Evolutionary conservation across 2,329 filamentous ascomycete species (phyloP), one percentile per base, ranked within the genome.

Genomic region (Blastomyces parvus): DNA sequence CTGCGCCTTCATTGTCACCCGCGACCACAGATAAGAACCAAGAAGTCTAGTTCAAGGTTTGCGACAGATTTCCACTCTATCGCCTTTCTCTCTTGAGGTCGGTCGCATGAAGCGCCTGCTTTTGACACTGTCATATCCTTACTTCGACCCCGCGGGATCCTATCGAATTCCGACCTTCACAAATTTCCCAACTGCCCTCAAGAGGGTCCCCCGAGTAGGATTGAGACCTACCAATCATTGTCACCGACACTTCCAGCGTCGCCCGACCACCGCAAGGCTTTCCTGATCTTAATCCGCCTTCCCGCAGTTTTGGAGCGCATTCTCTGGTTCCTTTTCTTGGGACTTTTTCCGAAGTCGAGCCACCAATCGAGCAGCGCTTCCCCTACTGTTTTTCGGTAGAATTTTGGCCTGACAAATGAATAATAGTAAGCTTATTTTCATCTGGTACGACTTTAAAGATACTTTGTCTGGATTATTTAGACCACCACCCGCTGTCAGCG

Each of bases 381-480:
- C 61, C 60, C 53, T 50, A 40, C 38, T 57, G 62, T 63, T 63
- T 48, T 25, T 52, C 40, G 19, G 44, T 14, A 58, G 38, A 50
- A 64, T 38, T 61, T 60, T 53, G 59, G 42, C 53, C 64, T 65
- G 63, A 64, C 66, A 66, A 67, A 68, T 69, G 68, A 67, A 66
- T 67, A 63, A 65, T 64, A 67, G 68, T 69, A 69, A 69, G 68
- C 67, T 67, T 66, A 64, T 67, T 69, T 63, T 63, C 48, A 64
- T 66, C 57, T 66, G 65, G 62, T 68, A 63, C 62, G 63, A 69
- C 65, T 67, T 65, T 27, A 63, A 36, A 55, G 33, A 50, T 46
- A 61, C 61, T 60, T 59, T 61, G 42, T 61, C 36, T 57, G 58
- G 27, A 36, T 61, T 62, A 19, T 60, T 62, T 58, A 33, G 53